Evolutionary conservation across 768 basidiomycete genomes (phyloP).

Genomic region (Boletus rufocinnamomeus): DNA sequence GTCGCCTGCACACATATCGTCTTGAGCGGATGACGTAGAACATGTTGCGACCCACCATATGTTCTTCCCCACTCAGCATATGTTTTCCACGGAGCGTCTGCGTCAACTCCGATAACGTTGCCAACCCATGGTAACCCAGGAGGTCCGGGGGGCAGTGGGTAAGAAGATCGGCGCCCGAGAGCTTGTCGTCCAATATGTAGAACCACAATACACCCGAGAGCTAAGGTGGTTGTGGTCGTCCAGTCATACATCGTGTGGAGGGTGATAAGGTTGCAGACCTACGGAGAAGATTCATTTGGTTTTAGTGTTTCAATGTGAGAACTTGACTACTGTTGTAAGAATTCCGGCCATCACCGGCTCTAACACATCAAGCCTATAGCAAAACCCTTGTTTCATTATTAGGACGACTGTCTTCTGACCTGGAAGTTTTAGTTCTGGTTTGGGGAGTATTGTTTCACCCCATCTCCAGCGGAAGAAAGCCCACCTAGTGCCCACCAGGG

Average conservation of each 20-base stretch:
- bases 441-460: neutral
- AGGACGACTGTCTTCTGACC: too few relatives aligned
- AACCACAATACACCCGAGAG: neutral
- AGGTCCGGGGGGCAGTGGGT: constrained; percentile 12
- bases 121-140: too few relatives aligned
- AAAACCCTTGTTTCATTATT: neutral
- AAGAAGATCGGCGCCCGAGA: neutral
- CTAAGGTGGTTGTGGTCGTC: neutral
- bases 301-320: neutral
- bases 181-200: neutral
- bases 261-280: neutral
- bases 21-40: too few relatives aligned
- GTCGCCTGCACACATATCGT: neutral
- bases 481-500: neutral
- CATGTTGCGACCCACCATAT: too few relatives aligned
- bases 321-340: neutral
- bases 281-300: neutral
- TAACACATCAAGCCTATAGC: neutral
- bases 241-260: constrained; percentile 4
- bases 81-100: too few relatives aligned
- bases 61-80: too few relatives aligned
- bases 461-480: neutral
- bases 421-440: too few relatives aligned
- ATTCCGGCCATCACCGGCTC: neutral
- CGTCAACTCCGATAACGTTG: too few relatives aligned